Percentiles rank a stretch among this genome's conserved stretches.
phyloP scores from a whole-genome alignment of 1,284 basidiomycete species.

The Athelia sp. region DNA sequence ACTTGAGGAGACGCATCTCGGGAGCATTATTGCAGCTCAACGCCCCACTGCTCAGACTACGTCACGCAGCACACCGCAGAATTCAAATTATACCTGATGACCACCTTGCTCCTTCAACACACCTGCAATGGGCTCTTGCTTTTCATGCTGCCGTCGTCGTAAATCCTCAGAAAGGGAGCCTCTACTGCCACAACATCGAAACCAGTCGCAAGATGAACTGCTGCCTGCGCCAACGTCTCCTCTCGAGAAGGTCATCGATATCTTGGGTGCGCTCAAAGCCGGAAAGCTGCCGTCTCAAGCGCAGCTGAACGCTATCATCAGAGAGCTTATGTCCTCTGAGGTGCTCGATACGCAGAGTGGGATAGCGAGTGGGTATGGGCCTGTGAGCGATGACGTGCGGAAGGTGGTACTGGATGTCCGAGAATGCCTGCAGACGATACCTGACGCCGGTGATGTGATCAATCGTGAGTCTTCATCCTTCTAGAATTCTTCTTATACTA shows the following conservation, averaged over 20 bases:
- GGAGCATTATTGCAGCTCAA: no score
- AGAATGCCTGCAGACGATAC: slow-evolving; percentile 29
- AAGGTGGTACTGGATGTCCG: slow-evolving; percentile 28
- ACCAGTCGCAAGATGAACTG: slow-evolving; percentile 2
- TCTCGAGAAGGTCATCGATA: slow-evolving; percentile 34
- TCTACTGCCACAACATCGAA: slow-evolving; percentile 18
- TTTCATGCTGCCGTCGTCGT: not conserved
- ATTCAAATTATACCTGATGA: no score
- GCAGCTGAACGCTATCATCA: slow-evolving; percentile 32
- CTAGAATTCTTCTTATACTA: not conserved
- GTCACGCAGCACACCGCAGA: no score
- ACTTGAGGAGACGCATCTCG: no score
- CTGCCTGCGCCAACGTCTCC: slow-evolving; percentile 7
- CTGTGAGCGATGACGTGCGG: slow-evolving; percentile 26
- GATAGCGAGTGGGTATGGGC: slow-evolving; percentile 16
- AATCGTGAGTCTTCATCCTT: slow-evolving; percentile 44
- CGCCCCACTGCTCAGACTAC: no score
- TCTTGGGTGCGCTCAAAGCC: slow-evolving; percentile 35
- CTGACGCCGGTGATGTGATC: slow-evolving; percentile 42
- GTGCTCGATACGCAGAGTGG: slow-evolving; percentile 21
- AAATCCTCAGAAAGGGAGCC: slow-evolving; percentile 18
- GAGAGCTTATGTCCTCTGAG: slow-evolving; percentile 27
- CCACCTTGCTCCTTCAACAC: no score
- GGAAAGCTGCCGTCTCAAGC: slow-evolving; percentile 46
- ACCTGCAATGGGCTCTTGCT: not conserved